Percentiles rank a stretch among this genome's conserved stretches.
Evolutionary conservation across 352 stramenopile genomes (phyloP).

Genomic region (Globisporangium nodosum): DNA sequence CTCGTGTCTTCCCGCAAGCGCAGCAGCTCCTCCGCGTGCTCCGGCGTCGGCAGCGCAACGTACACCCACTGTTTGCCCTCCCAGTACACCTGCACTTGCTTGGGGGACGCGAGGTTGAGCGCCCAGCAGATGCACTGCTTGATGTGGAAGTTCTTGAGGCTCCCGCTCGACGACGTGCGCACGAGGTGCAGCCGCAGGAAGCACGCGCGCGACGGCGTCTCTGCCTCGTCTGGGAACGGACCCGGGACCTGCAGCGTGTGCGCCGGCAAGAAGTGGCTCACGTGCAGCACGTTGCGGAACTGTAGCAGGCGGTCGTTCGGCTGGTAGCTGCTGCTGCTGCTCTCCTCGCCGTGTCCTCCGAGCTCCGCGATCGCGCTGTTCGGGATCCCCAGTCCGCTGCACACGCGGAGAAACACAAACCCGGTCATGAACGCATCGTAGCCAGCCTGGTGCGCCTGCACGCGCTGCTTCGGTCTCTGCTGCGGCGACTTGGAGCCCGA

Average conservation of each 20-base stretch:
- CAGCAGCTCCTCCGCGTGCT: constrained; percentile 35
- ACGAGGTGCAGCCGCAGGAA: constrained; percentile 56
- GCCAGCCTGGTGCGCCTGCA: constrained; percentile 64
- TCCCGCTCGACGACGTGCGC: constrained; percentile 32
- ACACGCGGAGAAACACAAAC: constrained; percentile 65
- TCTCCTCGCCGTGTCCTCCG: neutral
- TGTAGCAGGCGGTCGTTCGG: constrained; percentile 20
- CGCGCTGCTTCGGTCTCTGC: constrained; percentile 14
- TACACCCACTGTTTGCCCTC: constrained; percentile 45
- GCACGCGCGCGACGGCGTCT: constrained; percentile 39
- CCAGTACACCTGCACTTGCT: constrained; percentile 45
- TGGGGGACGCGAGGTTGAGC: constrained; percentile 36
- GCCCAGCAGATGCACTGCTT: constrained; percentile 60
- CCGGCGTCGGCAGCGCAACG: constrained; percentile 34
- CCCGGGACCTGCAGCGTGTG: constrained; percentile 37
- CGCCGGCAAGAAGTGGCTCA: constrained; percentile 61
- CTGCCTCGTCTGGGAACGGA: constrained; percentile 31
- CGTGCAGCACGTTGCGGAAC: constrained; percentile 41
- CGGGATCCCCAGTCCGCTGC: constrained; percentile 42
- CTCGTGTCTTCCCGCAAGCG: constrained; percentile 22
- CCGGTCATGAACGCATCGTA: constrained; percentile 82
- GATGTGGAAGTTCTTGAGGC: constrained; percentile 67
- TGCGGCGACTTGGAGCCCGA: constrained; percentile 1
- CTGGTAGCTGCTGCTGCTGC: neutral
- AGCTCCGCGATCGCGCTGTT: constrained; percentile 48